Evolutionary conservation across 2,329 filamentous ascomycete species (phyloP).

Genomic region (Ceratocystis cubensis): DNA sequence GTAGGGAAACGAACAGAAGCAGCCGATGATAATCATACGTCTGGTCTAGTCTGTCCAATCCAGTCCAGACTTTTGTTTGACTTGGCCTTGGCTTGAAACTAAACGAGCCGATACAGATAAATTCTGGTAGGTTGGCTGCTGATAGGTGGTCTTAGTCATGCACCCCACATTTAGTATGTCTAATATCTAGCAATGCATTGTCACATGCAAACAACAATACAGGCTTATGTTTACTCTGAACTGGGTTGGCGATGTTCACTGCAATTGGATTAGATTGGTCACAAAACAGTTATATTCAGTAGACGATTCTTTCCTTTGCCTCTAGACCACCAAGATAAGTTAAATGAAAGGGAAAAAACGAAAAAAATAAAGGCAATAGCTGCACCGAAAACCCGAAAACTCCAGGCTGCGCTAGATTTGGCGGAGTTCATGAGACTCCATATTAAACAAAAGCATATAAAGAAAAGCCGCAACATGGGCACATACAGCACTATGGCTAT

Average conservation of each 20-base stretch:
- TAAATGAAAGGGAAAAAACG: too few species aligned
- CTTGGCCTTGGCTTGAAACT: not conserved
- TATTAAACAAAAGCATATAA: conserved; percentile 5
- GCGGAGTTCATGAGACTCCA: not conserved
- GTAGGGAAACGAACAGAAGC: not conserved
- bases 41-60: not conserved
- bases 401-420: not conserved
- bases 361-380: too few species aligned
- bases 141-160: not conserved
- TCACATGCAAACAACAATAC: conserved; percentile 3
- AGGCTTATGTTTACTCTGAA: not conserved
- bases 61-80: not conserved
- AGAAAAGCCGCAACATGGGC: not conserved
- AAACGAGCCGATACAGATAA: too few species aligned
- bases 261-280: too few species aligned
- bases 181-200: not conserved
- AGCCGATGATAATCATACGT: not conserved
- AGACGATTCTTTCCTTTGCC: too few species aligned
- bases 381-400: not conserved
- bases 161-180: not conserved
- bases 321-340: too few species aligned
- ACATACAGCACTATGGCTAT: not conserved
- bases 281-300: too few species aligned
- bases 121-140: not conserved
- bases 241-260: too few species aligned